These are phyloP conservation scores for Trichoderma cornu-damae DNA, from an alignment of 2,329 filamentous ascomycete genomes.

Conservation along the genomic window DNA sequence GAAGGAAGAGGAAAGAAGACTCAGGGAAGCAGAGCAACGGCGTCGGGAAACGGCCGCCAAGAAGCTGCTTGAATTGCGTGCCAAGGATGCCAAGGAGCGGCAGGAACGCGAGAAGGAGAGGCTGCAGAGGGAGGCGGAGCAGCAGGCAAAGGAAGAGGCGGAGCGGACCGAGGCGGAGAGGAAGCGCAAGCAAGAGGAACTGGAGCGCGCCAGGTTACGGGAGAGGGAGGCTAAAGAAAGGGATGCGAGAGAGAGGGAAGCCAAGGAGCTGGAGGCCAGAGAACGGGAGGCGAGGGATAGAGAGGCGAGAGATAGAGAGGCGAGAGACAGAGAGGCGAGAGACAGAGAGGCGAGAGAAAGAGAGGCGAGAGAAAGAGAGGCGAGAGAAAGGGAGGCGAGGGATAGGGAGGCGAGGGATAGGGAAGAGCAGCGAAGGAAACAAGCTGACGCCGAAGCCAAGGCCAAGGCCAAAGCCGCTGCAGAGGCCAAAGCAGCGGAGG, in stretches of 20 bases:
- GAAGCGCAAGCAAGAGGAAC: conserved; percentile 29
- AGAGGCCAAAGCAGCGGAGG: conserved; percentile 37
- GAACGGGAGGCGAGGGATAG: conserved; percentile 36
- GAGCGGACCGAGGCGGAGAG: conserved; percentile 30
- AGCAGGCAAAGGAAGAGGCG: conserved; percentile 34
- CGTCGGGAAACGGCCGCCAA: conserved; percentile 52
- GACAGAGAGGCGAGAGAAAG: conserved; percentile 28
- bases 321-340: conserved; percentile 39
- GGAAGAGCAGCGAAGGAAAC: conserved; percentile 31
- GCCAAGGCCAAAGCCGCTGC: conserved; percentile 36
- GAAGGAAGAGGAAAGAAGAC: conserved; percentile 59
- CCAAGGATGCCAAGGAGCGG: conserved; percentile 49
- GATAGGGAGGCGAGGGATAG: conserved; percentile 33
- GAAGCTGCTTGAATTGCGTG: conserved; percentile 49
- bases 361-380: conserved; percentile 38
- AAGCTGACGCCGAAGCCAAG: conserved; percentile 21
- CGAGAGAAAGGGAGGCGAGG: conserved; percentile 31
- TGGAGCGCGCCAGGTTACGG: conserved; percentile 36
- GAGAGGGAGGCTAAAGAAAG: conserved; percentile 33
- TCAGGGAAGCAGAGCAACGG: conserved; percentile 56
- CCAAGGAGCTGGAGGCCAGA: conserved; percentile 28
- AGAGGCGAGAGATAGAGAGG: conserved; percentile 32
- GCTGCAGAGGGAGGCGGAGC: conserved; percentile 36
- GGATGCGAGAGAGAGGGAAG: conserved; percentile 33
- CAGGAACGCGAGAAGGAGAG: conserved; percentile 39